Base-by-base conservation (phyloP, 176 grass and related monocot genomes). In the Oryza punctata region DNA sequence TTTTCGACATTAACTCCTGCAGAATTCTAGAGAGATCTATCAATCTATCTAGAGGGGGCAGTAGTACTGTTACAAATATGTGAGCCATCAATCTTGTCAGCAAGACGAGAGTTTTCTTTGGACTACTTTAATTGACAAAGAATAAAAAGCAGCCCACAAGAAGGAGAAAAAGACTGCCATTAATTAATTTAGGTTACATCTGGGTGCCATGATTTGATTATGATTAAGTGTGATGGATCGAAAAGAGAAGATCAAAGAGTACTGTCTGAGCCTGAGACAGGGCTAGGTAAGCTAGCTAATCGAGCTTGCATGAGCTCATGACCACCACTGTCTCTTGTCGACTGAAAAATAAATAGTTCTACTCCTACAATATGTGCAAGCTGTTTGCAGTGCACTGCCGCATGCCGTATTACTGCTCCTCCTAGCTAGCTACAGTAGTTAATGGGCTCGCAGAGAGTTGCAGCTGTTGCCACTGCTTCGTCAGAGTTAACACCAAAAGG, bases 131-230 rank as follows among this genome's bases (percentile, higher is more conserved):
- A 75, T 8, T 33, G 52, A 69, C 8, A 60, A 18, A 33, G 11
- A 27, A 60, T 12, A 41, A 60, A 41, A 37, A 15, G 32, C 45
- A 64, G 46, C 3, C 0, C 26, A 49, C 3, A 27, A 78, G 68
- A 7, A 8, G n/a, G 66, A 75, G 54, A n/a, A 33, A 57, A 50
- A 19, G 68, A 3, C 54, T 73, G 5, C 35, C 46, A 46, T 66
- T 73, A 61, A 59, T 67, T 21, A 78, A 76, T n/a, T 65, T 88
- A 12, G 37, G 54, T 21, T 57, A 13, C 72, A 67, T 77, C 72
- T 14, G 49, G 44, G 13, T 59, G 67, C 37, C 27, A 82, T 90
- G 83, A 82, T 86, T 90, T 86, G 83, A 82, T 77, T 86, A 82
- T 78, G 78, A 85, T 86, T 64, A 71, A 85, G 66, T 37, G 43